These are phyloP conservation scores for Pelagophyceae sp. DNA, from an alignment of 352 stramenopile species.

Conservation along the genomic window DNA sequence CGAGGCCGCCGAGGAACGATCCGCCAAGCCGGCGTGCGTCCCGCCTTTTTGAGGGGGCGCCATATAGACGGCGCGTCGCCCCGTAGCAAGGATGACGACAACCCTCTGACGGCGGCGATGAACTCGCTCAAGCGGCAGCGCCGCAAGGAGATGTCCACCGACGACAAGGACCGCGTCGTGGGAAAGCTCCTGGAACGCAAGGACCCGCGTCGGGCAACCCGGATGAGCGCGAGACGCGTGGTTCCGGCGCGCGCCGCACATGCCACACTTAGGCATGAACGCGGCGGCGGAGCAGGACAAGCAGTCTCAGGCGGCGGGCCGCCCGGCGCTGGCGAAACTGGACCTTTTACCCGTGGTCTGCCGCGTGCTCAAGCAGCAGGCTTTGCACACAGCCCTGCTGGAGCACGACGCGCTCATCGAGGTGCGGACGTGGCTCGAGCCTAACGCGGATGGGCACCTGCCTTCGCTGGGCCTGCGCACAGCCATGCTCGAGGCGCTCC, in stretches of 20 bases:
- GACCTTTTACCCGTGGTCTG: not conserved
- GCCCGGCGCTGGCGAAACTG: not conserved
- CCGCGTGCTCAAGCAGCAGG: not conserved
- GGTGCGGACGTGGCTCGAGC: not conserved
- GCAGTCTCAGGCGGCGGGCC: not conserved
- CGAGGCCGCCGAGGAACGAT: not conserved
- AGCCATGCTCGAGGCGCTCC: not conserved
- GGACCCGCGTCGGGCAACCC: no score
- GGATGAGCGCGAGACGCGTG: no score
- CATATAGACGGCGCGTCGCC: no score
- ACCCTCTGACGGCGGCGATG: not conserved
- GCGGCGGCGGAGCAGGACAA: not conserved
- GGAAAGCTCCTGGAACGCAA: not conserved
- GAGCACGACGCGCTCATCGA: conserved; percentile 8
- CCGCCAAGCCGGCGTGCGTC: not conserved
- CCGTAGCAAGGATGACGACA: not conserved
- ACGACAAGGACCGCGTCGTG: conserved; percentile 10
- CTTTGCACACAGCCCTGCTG: not conserved
- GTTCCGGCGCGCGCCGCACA: no score
- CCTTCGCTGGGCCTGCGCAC: not conserved
- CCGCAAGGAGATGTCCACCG: not conserved
- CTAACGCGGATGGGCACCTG: not conserved
- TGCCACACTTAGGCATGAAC: no score
- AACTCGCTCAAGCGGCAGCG: not conserved
- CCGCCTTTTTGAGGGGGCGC: no score